Conservation (phyloP, 2,329 filamentous ascomycete genomes). For the Clonostachys rosea region DNA sequence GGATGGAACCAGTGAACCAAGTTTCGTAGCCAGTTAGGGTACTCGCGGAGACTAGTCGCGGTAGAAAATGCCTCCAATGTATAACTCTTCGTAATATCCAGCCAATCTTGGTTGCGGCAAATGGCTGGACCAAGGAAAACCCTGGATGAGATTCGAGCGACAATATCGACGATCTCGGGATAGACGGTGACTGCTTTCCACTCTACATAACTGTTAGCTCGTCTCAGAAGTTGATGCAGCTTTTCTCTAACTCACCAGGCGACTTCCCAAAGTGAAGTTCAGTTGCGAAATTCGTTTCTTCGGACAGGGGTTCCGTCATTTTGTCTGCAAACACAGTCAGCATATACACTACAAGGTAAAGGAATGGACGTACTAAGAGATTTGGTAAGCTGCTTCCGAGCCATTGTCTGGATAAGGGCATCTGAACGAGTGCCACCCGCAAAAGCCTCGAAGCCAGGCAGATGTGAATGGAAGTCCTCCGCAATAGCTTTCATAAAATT, state of each 20-base stretch:
- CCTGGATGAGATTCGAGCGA: constrained; percentile 15
- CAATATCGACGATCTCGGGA: constrained; percentile 1
- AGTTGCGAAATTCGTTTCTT: neutral
- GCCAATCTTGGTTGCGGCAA: constrained; percentile 36
- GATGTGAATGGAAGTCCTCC: constrained; percentile 1
- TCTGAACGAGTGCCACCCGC: neutral
- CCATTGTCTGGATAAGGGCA: neutral
- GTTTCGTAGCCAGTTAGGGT: constrained; percentile 38
- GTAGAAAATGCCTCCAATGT: constrained; percentile 37
- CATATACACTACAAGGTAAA: no score
- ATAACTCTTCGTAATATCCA: constrained; percentile 33
- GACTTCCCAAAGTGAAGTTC: neutral
- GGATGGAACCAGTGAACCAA: constrained; percentile 13
- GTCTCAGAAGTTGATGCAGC: neutral
- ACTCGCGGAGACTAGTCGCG: constrained; percentile 21
- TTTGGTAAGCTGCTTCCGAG: neutral
- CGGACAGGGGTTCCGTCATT: neutral
- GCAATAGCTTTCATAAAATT: constrained; percentile 6
- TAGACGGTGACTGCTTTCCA: neutral
- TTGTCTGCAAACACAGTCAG: neutral
- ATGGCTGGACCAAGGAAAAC: constrained; percentile 31
- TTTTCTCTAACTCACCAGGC: neutral
- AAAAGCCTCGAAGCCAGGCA: neutral
- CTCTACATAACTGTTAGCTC: neutral
- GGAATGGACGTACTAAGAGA: neutral